Conservation (phyloP, 768 basidiomycete genomes). For the Amanita brunnescens region DNA sequence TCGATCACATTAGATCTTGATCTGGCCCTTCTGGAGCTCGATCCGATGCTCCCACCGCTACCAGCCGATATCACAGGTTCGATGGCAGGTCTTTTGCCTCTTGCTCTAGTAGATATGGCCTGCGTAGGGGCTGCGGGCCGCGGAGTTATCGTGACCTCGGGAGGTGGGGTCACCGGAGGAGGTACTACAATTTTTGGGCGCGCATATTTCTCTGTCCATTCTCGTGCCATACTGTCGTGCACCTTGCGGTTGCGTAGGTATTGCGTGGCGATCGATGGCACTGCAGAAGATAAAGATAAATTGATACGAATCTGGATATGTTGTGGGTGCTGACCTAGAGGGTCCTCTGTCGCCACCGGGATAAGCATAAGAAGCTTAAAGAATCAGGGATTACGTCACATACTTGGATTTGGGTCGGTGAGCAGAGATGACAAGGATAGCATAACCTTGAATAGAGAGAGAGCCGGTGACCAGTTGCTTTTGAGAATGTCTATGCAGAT, state of each 20-base stretch:
- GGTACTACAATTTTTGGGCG: conserved; percentile 25
- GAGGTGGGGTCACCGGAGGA: conserved; percentile 16
- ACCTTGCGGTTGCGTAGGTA: conserved; percentile 54
- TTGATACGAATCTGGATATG: neutral
- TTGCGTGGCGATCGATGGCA: conserved; percentile 65
- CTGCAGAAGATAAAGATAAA: conserved; percentile 22
- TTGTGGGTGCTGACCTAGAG: conserved; percentile 42
- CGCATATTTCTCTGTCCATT: conserved; percentile 72
- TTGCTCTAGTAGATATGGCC: conserved; percentile 25
- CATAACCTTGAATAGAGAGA: conserved; percentile 92
- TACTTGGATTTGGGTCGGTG: conserved; percentile 91
- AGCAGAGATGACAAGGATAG: conserved; percentile 87
- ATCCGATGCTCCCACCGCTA: neutral
- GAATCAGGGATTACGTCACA: conserved; percentile 20
- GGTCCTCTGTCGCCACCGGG: conserved; percentile 44
- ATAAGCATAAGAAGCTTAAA: conserved; percentile 9
- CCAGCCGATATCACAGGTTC: neutral
- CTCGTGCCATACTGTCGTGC: conserved; percentile 70
- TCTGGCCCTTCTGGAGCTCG: neutral
- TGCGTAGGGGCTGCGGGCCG: conserved; percentile 12
- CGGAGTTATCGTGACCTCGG: conserved; percentile 12
- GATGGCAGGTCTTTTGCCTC: conserved; percentile 4
- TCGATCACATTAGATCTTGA: conserved; percentile 3
- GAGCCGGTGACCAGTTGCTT: conserved; percentile 88
- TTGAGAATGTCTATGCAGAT: conserved; percentile 91